A percentile compares a stretch with the other conserved stretches of the same genome.
Conservation (phyloP, 2,329 filamentous ascomycete genomes). For the Aspergillus caelatus region DNA sequence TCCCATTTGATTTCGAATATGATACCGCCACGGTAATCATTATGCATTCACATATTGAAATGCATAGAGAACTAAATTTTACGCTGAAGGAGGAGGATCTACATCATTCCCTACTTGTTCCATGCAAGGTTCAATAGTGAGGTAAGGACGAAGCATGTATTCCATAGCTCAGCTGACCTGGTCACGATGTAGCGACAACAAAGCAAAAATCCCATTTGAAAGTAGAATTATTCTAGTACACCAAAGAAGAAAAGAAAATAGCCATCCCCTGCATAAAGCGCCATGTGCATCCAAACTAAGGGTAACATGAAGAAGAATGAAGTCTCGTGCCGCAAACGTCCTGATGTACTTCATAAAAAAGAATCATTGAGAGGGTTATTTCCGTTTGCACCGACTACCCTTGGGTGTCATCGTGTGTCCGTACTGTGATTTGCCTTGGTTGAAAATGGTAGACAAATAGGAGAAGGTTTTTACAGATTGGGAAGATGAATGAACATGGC, state of each 20-base stretch:
- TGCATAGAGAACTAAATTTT: not conserved
- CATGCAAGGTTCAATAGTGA: not conserved
- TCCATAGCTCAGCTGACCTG: not conserved
- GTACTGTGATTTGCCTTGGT: not conserved
- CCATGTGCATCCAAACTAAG: conserved; percentile 23
- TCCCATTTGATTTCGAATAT: not conserved
- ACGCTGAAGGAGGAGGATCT: not conserved
- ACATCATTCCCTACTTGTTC: not conserved
- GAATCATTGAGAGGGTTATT: conserved; percentile 3
- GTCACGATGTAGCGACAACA: not conserved
- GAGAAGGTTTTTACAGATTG: conserved; percentile 14
- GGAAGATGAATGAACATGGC: conserved; percentile 1
- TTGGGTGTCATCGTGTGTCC: not conserved
- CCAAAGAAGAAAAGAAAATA: conserved; percentile 13
- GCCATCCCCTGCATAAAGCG: conserved; percentile 27
- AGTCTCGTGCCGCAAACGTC: conserved; percentile 11
- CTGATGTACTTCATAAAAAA: conserved; percentile 11
- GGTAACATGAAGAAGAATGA: conserved; percentile 11
- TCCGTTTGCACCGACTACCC: conserved; percentile 9
- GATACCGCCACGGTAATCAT: not conserved
- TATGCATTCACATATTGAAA: not conserved
- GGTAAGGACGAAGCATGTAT: not conserved
- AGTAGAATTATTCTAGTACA: conserved; percentile 30
- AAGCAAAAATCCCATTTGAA: conserved; percentile 1
- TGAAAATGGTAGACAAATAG: not conserved